These are phyloP conservation scores for Platanthera zijinensis DNA, from an alignment of 106 monocot species.

Conservation along the genomic window DNA sequence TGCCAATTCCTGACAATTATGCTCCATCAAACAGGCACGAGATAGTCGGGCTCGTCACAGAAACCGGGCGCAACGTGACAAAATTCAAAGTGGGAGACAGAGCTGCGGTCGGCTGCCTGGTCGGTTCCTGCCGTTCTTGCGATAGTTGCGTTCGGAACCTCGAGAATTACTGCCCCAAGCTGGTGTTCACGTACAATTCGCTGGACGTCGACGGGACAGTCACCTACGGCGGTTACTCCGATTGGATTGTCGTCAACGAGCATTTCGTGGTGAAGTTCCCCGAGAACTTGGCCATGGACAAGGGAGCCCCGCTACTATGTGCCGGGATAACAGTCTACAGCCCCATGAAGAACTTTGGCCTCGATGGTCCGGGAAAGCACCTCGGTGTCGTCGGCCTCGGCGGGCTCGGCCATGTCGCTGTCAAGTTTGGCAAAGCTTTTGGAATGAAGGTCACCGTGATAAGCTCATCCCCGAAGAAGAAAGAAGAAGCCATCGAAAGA, in stretches of 20 bases:
- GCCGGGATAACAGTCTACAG: slow-evolving; percentile 57
- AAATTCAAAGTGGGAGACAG: slow-evolving; percentile 52
- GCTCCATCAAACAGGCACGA: slow-evolving; percentile 34
- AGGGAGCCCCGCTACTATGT: slow-evolving; percentile 47
- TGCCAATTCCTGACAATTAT: neutral
- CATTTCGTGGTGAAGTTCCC: slow-evolving; percentile 40
- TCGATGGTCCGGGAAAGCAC: slow-evolving; percentile 57
- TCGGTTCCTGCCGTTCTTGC: slow-evolving; percentile 41
- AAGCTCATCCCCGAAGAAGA: slow-evolving; percentile 48
- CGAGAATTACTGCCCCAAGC: slow-evolving; percentile 44
- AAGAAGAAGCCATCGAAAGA: slow-evolving; percentile 48
- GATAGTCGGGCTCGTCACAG: slow-evolving; percentile 47
- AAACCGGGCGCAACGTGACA: slow-evolving; percentile 32
- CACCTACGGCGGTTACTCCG: slow-evolving; percentile 34
- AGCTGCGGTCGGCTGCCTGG: slow-evolving; percentile 48
- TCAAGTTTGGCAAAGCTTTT: slow-evolving; percentile 76
- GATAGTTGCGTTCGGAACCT: slow-evolving; percentile 20
- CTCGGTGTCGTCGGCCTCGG: slow-evolving; percentile 74
- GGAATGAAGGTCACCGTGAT: slow-evolving; percentile 85
- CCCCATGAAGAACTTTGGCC: slow-evolving; percentile 63
- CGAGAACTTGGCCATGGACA: slow-evolving; percentile 43
- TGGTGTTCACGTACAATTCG: slow-evolving; percentile 31
- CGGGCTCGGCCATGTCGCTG: slow-evolving; percentile 79
- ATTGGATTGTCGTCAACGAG: slow-evolving; percentile 38
- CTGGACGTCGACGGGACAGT: slow-evolving; percentile 14